Base-by-base conservation (phyloP, 139 green algal genomes). In the Chlamydomonas sp. region DNA sequence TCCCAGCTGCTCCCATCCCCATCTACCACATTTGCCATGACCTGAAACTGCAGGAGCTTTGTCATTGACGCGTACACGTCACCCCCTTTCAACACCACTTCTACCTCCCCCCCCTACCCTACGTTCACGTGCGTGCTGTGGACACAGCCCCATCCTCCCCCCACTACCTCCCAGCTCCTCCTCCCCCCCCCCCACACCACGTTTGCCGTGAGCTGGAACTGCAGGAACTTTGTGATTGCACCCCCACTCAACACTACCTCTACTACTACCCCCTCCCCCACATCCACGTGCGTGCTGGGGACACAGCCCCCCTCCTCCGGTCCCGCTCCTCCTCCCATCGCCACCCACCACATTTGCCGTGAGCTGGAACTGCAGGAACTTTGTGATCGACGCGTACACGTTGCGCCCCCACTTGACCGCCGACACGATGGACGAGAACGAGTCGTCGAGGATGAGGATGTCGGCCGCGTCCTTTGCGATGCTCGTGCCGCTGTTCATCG, bases 311-410 rank as follows among this genome's bases (percentile, higher is more conserved):
- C 13, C 43, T 54, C 43, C 13, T 54, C 16, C 13, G 13, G 13
- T n/a, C n/a, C n/a, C n/a, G n/a, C n/a, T n/a, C 43, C 13, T 54
- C 13, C 13, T 16, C 43, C n/a, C n/a, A n/a, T n/a, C n/a, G n/a
- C 2, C 5, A 49, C 70, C 3, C 68, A 80, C 71, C 66, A 77
- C 65, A 38, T 93, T 94, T 39, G 89, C 81, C 0, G 89, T 93
- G 26, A 96, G 74, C 78, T 95, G 89, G 76, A 96, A 96, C 76
- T 92, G 87, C 38, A 96, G 78, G 81, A 97, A 97, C 68, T 88
- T 88, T 33, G 81, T 83, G 50, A 96, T 86, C 69, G 76, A 83
- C 35, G 73, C 76, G 54, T 91, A 96, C 39, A 97, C 89, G 64
- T 91, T 94, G 68, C 91, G 77, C 22, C 91, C 91, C 91, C 91